These are phyloP conservation scores for Penicillium nordicum DNA, from an alignment of 2,329 filamentous ascomycete species.

Conservation along the genomic window DNA sequence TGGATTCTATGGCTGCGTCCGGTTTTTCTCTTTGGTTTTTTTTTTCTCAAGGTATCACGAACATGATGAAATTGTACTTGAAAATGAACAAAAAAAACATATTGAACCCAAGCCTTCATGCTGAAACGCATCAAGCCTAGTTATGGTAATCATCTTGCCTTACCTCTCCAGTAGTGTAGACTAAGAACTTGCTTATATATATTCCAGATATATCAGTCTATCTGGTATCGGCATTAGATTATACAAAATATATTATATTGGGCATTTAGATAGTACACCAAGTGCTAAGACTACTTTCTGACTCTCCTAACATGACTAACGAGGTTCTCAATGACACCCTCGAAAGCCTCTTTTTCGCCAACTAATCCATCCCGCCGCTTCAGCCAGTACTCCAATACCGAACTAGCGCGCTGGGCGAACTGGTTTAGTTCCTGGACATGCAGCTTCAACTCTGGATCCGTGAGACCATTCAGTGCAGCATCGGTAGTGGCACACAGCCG, in stretches of 20 bases:
- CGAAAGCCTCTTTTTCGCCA: constrained; percentile 88
- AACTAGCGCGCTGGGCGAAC: constrained; percentile 67
- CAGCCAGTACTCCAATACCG: constrained; percentile 84
- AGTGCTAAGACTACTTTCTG: constrained; percentile 57
- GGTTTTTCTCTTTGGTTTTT: background rate
- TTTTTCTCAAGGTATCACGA: background rate
- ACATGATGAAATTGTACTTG: background rate
- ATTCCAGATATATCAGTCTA: background rate
- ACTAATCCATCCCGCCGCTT: constrained; percentile 80
- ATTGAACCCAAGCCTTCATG: background rate
- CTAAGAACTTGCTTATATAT: background rate
- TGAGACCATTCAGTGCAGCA: constrained; percentile 75
- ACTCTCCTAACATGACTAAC: constrained; percentile 87
- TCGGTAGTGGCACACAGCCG: constrained; percentile 81
- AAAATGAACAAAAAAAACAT: background rate
- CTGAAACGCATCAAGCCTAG: background rate
- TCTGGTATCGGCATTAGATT: constrained; percentile 20
- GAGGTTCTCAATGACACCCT: constrained; percentile 94
- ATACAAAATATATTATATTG: constrained; percentile 25
- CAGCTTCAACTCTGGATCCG: constrained; percentile 67
- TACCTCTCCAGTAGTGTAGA: background rate
- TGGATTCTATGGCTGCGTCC: background rate
- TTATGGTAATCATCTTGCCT: background rate
- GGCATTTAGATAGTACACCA: constrained; percentile 9
- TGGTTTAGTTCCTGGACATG: constrained; percentile 69